Percentiles rank a stretch among this genome's conserved stretches.
These are phyloP conservation scores for Ploettnerulaceae sp. DNA, from an alignment of 2,329 filamentous ascomycete species.

Conservation along the genomic window DNA sequence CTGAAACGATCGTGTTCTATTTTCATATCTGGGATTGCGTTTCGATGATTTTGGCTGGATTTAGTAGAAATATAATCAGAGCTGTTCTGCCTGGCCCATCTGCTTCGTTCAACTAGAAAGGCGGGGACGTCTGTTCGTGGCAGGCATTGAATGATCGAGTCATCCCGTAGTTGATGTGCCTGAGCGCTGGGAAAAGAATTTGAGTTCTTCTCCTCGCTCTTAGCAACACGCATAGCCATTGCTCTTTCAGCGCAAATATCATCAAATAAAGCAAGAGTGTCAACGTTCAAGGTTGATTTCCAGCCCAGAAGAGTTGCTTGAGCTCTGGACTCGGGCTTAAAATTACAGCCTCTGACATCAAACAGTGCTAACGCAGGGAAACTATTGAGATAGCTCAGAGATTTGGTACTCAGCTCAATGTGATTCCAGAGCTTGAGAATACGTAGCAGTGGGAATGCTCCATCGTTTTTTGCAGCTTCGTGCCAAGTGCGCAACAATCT, in stretches of 20 bases:
- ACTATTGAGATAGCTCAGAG: conserved; percentile 28
- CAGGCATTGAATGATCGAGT: conserved; percentile 17
- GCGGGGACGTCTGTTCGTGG: conserved; percentile 16
- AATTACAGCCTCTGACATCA: conserved; percentile 27
- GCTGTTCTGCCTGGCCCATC: not conserved
- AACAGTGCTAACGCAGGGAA: conserved; percentile 33
- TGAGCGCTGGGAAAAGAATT: conserved; percentile 7
- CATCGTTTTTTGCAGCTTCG: conserved; percentile 23
- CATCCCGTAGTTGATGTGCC: conserved; percentile 18
- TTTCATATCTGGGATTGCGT: too few species aligned
- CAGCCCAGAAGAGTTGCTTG: conserved; percentile 24
- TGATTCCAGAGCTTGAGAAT: conserved; percentile 33
- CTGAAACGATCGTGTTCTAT: too few species aligned
- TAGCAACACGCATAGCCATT: conserved; percentile 12
- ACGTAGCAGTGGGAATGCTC: conserved; percentile 30
- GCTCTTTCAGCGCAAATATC: conserved; percentile 23
- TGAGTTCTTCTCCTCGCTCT: conserved; percentile 1
- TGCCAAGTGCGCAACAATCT: conserved; percentile 33
- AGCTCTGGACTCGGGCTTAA: conserved; percentile 10
- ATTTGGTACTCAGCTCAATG: conserved; percentile 27
- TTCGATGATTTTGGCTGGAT: too few species aligned
- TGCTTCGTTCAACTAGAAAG: conserved; percentile 14
- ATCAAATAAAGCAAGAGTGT: conserved; percentile 21
- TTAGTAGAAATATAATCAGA: not conserved
- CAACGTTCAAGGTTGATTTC: conserved; percentile 17